Evolutionary conservation across 306 rosid species (phyloP).

Genomic region (Vicia villosa): DNA sequence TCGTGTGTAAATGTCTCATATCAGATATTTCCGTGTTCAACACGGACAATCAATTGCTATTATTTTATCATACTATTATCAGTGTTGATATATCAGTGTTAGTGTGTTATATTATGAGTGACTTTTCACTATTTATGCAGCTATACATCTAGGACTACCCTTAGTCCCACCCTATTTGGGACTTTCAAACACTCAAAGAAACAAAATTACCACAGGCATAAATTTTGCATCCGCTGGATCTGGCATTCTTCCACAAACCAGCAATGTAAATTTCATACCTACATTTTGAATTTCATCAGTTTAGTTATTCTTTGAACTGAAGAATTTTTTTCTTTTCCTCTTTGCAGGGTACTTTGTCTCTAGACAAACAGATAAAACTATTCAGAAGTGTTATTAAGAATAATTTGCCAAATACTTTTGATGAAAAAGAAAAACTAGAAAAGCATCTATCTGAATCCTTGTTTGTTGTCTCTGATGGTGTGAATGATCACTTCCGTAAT

Average conservation of each 20-base stretch:
- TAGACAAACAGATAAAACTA: constrained; percentile 25
- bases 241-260: constrained; percentile 42
- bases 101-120: no score
- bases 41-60: no score
- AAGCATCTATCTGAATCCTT: constrained; percentile 43
- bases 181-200: constrained; percentile 37
- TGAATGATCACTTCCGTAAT: constrained; percentile 33
- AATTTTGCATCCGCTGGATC: constrained; percentile 46
- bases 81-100: no score
- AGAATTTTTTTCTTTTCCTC: background rate
- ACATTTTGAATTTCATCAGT: background rate
- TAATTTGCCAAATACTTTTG: constrained; percentile 22
- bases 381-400: constrained; percentile 32
- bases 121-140: constrained; percentile 11
- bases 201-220: constrained; percentile 32
- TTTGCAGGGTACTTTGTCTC: constrained; percentile 24
- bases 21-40: no score
- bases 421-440: constrained; percentile 8
- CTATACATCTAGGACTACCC: constrained; percentile 41
- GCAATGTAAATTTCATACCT: constrained; percentile 20
- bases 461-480: constrained; percentile 27
- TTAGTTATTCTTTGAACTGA: background rate
- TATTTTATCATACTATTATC: no score
- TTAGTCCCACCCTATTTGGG: constrained; percentile 42
- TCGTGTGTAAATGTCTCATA: no score